These are phyloP conservation scores for Brasilioporus rufonigricans DNA, from an alignment of 768 basidiomycete species.

Conservation along the genomic window DNA sequence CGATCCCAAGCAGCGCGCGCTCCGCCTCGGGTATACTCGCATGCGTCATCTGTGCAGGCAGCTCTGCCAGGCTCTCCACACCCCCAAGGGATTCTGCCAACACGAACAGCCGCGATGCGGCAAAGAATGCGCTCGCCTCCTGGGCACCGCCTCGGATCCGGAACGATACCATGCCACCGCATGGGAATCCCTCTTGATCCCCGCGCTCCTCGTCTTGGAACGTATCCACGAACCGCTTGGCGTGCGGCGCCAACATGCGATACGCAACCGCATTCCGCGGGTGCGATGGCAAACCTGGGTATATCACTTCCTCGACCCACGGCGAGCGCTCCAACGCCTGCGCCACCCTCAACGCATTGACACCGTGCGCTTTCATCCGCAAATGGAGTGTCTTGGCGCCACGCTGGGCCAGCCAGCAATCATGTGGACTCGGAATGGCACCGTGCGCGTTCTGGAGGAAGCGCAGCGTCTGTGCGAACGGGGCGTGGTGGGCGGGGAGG, in stretches of 20 bases:
- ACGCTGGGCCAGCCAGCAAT: slow-evolving; percentile 87
- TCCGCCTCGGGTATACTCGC: slow-evolving; percentile 68
- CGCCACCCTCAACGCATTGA: slow-evolving; percentile 78
- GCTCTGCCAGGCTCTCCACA: slow-evolving; percentile 87
- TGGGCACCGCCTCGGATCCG: slow-evolving; percentile 49
- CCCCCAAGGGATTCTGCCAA: slow-evolving; percentile 91
- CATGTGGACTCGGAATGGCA: slow-evolving; percentile 80
- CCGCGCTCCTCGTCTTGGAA: slow-evolving; percentile 32
- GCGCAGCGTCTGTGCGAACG: slow-evolving; percentile 54
- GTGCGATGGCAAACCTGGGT: slow-evolving; percentile 76
- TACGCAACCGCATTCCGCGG: slow-evolving; percentile 66
- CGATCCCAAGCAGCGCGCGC: slow-evolving; percentile 70
- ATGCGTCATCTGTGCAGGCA: slow-evolving; percentile 90
- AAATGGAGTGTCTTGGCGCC: slow-evolving; percentile 90
- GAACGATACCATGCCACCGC: slow-evolving; percentile 87
- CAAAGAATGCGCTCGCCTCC: slow-evolving; percentile 68
- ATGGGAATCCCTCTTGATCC: slow-evolving; percentile 62
- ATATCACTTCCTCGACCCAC: slow-evolving; percentile 78
- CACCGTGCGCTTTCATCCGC: slow-evolving; percentile 83
- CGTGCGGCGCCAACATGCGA: slow-evolving; percentile 63
- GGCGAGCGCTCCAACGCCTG: slow-evolving; percentile 50
- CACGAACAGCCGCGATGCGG: slow-evolving; percentile 61
- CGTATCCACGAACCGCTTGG: slow-evolving; percentile 56
- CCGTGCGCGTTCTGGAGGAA: slow-evolving; percentile 92
- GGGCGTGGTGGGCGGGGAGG: slow-evolving; percentile 53